Evolutionary conservation across 345 rosid genomes (phyloP), one percentile per base, ranked within the genome.

Genomic region (Boechera divaricarpa): DNA sequence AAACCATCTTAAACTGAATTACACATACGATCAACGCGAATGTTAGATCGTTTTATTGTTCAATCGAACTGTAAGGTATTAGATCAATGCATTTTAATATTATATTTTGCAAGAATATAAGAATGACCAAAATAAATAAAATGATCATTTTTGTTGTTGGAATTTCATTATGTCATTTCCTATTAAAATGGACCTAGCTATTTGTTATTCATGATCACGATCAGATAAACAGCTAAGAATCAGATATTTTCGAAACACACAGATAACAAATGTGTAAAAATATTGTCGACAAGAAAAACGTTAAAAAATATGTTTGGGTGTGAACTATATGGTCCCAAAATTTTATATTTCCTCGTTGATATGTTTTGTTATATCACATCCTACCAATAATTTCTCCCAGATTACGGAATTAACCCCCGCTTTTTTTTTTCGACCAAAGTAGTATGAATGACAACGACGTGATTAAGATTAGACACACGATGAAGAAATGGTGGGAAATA

Each of bases 321-420:
- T n/a, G n/a, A n/a, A n/a, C n/a, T n/a, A n/a, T n/a, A n/a, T n/a
- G n/a, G 57, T 13, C 57, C 65, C 56, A 33, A 42, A 73, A 13
- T 0, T 54, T 6, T 54, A 24, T 33, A n/a, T 45, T 21, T 56
- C 12, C 2, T 12, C 26, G 67, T 67, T 53, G 35, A 36, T 57
- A 58, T 38, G 21, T 16, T 68, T 59, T 51, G 55, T 39, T 21
- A 53, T 41, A 61, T 69, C 79, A 69, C 49, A 68, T 69, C 79
- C 15, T 28, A 76, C 79, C 79, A 31, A 69, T 69, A 51, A 32
- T 26, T 10, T 64, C 67, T 42, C 42, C 57, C 13, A 32, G 10
- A 61, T 61, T 76, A 42, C 74, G 69, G 60, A 56, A 60, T 51
- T 32, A 31, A 60, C 61, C 44, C 60, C 68, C 0, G 5, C 5